A percentile compares a stretch with the other conserved stretches of the same genome.
phyloP scores from a whole-genome alignment of 2,329 filamentous ascomycete species.

The Aspergillaceae sp. region DNA sequence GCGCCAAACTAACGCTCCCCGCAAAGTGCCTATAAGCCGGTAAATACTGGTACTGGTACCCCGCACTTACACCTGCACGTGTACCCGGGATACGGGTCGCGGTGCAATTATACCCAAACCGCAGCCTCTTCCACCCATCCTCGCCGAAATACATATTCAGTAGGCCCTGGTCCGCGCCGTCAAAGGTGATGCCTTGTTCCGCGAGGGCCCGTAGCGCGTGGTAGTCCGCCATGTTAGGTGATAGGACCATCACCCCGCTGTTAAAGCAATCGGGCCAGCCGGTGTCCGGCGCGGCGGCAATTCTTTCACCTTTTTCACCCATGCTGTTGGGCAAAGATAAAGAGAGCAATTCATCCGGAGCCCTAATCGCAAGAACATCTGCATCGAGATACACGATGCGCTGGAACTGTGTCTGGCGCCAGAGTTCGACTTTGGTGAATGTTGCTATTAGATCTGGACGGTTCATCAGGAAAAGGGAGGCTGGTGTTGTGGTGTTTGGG shows the following conservation, averaged over 20 bases:
- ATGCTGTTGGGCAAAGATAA: constrained; percentile 17
- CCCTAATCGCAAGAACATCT: constrained; percentile 81
- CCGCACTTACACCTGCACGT: constrained; percentile 50
- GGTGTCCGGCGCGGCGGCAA: constrained; percentile 79
- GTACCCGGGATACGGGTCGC: constrained; percentile 36
- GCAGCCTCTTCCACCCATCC: constrained; percentile 68
- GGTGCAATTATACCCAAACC: constrained; percentile 95
- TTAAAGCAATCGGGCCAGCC: constrained; percentile 99
- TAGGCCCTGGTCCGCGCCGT: constrained; percentile 91
- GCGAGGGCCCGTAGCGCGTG: constrained; percentile 77
- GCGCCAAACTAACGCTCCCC: constrained; percentile 84
- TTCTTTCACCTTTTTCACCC: no score
- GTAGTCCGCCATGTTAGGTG: constrained; percentile 79
- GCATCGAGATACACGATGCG: constrained; percentile 93
- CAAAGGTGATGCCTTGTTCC: constrained; percentile 80
- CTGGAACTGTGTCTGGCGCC: constrained; percentile 81
- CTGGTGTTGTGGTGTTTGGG: constrained; percentile 59
- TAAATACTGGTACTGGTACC: constrained; percentile 98
- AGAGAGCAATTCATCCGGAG: constrained; percentile 86
- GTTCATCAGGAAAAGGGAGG: constrained; percentile 86
- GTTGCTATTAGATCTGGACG: constrained; percentile 81
- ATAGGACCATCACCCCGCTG: constrained; percentile 89
- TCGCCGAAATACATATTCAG: constrained; percentile 82
- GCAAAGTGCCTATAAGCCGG: constrained; percentile 83
- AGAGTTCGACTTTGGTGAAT: constrained; percentile 94